Base-by-base conservation (phyloP, 2,329 filamentous ascomycete species). In the Huntiella abstrusa region DNA sequence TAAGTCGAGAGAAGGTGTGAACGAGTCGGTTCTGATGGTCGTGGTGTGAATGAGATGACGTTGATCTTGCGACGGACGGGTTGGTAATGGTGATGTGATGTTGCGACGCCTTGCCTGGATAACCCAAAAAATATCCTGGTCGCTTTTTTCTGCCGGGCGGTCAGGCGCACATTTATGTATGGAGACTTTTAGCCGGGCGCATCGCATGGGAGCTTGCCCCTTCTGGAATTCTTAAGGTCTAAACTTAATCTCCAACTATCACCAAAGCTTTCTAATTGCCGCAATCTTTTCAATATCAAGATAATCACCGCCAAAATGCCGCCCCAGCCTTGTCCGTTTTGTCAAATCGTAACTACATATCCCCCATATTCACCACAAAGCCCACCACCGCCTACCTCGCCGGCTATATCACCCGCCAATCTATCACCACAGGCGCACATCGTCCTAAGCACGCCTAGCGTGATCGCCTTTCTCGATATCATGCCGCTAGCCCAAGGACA, bases 391-490 rank as follows among this genome's bases (percentile, higher is more conserved):
- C 56, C 57, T 38, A 51, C 55, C 39, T 56, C 47, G n/a, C 35
- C 43, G 6, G 5, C 28, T 13, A 28, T 64, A 51, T 58, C 51
- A 49, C 60, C 57, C 1, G 55, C 52, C 12, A 52, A 53, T 6
- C 62, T 64, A 6, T 54, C 58, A 1, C 67, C 69, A 1, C 53
- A 67, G 8, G 64, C 73, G 13, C 77, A 74, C 56, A 57, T 95
- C 28, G 72, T 95, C 32, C 72, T 95, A 49, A 83, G 83, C 2
- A 91, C 83, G 1, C 76, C 76, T 1, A 61, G 77, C 51, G 75
- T 91, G 22, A 64, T 96, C 52, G 86, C 86, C 37, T 96, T 96
- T 62, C 71, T 96, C 54, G 88, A 96, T 63, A 94, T 95, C 56
- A 73, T 92, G 66, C 91, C 91, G 1, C 74, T 96, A 44, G 81